Evolutionary conservation across 257 asterid genomes (phyloP), one percentile per base, ranked within the genome.

Genomic region (Cordia subcordata): DNA sequence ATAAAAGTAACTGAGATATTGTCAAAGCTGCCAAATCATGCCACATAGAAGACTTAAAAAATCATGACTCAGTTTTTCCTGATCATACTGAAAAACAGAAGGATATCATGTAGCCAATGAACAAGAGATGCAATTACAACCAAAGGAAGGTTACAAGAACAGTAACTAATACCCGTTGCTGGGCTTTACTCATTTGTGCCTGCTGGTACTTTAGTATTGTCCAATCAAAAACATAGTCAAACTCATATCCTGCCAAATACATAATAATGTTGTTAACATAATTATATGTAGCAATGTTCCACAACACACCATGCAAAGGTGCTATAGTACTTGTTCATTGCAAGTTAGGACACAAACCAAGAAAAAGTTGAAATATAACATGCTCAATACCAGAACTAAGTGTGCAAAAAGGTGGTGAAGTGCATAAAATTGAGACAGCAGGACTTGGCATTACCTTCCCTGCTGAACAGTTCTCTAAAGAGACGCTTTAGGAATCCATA

Each of bases 81-180:
- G 37, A 27, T 22, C 16, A 14, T 13, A 27, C 35, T 61, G 16
- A 49, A 17, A 13, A 33, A 33, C 17, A 44, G 12, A 18, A 13
- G 4, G 20, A 32, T 15, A 5, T 23, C 38, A 21, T n/a, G 23
- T 8, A 11, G 57, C 8, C 35, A 6, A 1, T 3, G 35, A 27
- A 27, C 4, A 8, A 32, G 20, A 16, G 18, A 63, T 11, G 5
- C 37, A 50, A 39, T 38, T 0, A 47, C 46, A 70, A 69, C 42
- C 32, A 18, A 62, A 17, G 23, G 13, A 63, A 68, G 58, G 67
- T 20, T 58, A 60, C 63, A 21, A 49, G 65, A 64, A 51, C 51
- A 42, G 68, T 58, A 58, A 65, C 14, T 11, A 57, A 63, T 85
- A 93, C 97, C 93, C 82, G 84, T 69, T 82, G 85, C 49, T 78